Conservation (phyloP, 257 asterid genomes). For the Coffea canephora region DNA sequence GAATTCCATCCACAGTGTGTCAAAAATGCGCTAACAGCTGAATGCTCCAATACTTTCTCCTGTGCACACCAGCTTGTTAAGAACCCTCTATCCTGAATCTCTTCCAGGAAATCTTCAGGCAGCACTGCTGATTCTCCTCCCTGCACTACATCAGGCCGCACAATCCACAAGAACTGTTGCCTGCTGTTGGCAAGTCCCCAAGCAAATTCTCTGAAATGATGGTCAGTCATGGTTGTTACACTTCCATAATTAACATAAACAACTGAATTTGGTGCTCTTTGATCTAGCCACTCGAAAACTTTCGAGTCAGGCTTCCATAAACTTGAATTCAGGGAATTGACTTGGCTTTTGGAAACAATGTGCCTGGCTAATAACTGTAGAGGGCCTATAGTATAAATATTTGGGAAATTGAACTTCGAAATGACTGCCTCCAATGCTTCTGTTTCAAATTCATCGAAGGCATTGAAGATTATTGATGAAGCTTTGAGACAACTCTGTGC, state of each 20-base stretch:
- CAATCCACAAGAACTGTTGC: conserved; percentile 51
- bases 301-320: conserved; percentile 35
- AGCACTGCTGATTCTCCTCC: conserved; percentile 30
- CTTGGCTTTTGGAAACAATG: conserved; percentile 13
- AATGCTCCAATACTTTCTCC: conserved; percentile 39
- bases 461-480: conserved; percentile 48
- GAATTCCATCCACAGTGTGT: conserved; percentile 68
- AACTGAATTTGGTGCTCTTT: conserved; percentile 33
- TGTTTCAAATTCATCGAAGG: conserved; percentile 44
- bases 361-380: conserved; percentile 33
- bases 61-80: conserved; percentile 47
- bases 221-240: conserved; percentile 41
- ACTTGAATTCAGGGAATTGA: conserved; percentile 35
- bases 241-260: conserved; percentile 58
- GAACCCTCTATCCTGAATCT: conserved; percentile 41
- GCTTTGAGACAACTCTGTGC: conserved; percentile 39
- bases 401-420: conserved; percentile 41
- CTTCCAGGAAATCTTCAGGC: conserved; percentile 37
- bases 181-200: conserved; percentile 52
- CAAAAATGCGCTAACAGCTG: conserved; percentile 39
- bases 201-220: conserved; percentile 49
- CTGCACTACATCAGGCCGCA: conserved; percentile 45
- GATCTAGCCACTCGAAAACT: conserved; percentile 47
- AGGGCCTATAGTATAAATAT: conserved; percentile 49
- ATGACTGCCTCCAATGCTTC: conserved; percentile 33